Evolutionary conservation across 1,284 basidiomycete genomes (phyloP).

Genomic region (Paramarasmius palmivorus): DNA sequence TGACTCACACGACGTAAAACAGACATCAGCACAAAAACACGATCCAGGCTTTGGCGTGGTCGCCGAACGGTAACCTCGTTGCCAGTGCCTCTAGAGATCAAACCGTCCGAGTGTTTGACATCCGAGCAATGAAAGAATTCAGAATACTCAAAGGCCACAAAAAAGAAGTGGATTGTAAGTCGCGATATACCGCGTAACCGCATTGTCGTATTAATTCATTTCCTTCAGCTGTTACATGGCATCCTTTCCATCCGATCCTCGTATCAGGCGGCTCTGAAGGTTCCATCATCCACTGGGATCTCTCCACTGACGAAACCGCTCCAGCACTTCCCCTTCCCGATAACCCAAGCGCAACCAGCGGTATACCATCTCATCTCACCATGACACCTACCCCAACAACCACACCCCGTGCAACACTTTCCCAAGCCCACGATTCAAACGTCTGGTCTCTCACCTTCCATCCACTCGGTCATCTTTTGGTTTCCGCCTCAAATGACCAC

Average conservation of each 20-base stretch:
- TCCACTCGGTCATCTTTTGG: conserved; percentile 93
- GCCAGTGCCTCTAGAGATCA: conserved; percentile 95
- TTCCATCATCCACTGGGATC: conserved; percentile 90
- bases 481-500: conserved; percentile 93
- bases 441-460: conserved; percentile 97
- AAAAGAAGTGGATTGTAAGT: conserved; percentile 96
- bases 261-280: conserved; percentile 95
- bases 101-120: conserved; percentile 95
- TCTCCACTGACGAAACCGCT: conserved; percentile 54
- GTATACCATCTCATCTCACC: conserved; percentile 26
- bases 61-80: conserved; percentile 89
- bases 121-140: conserved; percentile 96
- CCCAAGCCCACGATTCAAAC: conserved; percentile 95
- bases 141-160: conserved; percentile 91
- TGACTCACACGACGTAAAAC: conserved; percentile 10
- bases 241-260: conserved; percentile 90
- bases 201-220: conserved; percentile 2
- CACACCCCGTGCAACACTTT: conserved; percentile 77
- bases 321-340: conserved; percentile 28
- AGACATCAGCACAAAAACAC: conserved; percentile 98
- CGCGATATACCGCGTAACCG: conserved; percentile 4
- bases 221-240: conserved; percentile 86
- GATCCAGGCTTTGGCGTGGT: conserved; percentile 91
- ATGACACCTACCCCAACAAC: conserved; percentile 13
- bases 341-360: background rate